phyloP scores from a whole-genome alignment of 768 basidiomycete species.

The Gymnopilus dilepis region DNA sequence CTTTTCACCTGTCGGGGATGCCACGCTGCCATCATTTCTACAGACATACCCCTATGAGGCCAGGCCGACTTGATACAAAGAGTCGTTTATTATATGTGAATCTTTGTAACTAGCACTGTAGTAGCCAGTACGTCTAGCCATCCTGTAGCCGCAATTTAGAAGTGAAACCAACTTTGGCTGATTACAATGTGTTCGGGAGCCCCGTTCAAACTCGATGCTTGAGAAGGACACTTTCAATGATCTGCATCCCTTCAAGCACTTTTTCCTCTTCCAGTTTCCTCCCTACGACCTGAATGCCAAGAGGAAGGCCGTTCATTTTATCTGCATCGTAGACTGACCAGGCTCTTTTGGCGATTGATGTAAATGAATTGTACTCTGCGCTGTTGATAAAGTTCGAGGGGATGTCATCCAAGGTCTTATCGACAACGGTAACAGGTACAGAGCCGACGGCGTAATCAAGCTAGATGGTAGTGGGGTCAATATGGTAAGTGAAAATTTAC shows the following conservation, averaged over 20 bases:
- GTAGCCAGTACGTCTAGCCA: too few species aligned
- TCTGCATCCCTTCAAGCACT: conserved; percentile 71
- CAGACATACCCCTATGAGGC: too few species aligned
- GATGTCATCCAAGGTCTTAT: conserved; percentile 7
- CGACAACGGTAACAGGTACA: conserved; percentile 12
- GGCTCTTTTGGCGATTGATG: conserved; percentile 41
- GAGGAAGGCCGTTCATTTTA: conserved; percentile 69
- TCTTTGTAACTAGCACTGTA: too few species aligned
- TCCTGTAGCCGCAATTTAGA: too few species aligned
- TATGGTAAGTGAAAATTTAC: conserved; percentile 6
- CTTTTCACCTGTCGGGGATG: too few species aligned
- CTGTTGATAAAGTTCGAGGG: conserved; percentile 24
- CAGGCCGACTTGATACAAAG: too few species aligned
- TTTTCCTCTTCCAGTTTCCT: conserved; percentile 73
- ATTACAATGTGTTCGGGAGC: too few species aligned
- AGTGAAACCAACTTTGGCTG: too few species aligned
- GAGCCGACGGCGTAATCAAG: conserved; percentile 17
- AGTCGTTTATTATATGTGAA: too few species aligned
- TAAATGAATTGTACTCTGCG: conserved; percentile 36
- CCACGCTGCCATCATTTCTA: too few species aligned
- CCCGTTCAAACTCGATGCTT: too few species aligned
- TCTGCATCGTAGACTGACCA: conserved; percentile 60
- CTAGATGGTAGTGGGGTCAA: conserved; percentile 1
- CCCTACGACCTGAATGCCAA: conserved; percentile 71
- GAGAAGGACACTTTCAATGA: conserved; percentile 46